Percentiles rank a stretch among this genome's conserved stretches.
These are phyloP conservation scores for Aureobasidium sp. DNA, from an alignment of 2,329 filamentous ascomycete species.

Conservation along the genomic window DNA sequence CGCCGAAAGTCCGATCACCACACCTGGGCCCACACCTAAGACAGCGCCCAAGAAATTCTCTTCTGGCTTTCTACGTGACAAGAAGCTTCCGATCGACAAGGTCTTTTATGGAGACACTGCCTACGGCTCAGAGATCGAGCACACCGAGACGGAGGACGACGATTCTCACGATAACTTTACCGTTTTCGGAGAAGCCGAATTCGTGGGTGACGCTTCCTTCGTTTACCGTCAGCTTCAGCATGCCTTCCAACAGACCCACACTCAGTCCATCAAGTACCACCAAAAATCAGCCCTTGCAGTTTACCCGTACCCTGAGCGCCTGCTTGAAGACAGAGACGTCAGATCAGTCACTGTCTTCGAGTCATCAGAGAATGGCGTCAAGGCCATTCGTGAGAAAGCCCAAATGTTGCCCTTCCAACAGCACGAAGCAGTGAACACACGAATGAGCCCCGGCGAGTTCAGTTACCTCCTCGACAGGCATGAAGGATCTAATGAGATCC, in stretches of 20 bases:
- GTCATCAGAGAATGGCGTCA: conserved; percentile 12
- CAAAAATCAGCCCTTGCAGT: conserved; percentile 21
- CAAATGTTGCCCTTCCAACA: conserved; percentile 2
- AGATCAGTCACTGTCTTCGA: conserved; percentile 26
- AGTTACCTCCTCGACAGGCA: conserved; percentile 21
- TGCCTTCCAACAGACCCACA: conserved; percentile 13
- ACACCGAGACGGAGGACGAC: conserved; percentile 13
- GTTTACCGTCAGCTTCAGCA: conserved; percentile 20
- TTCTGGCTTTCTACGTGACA: conserved; percentile 16
- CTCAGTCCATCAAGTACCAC: neutral
- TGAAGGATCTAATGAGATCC: conserved; percentile 6
- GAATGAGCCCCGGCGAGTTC: conserved; percentile 11
- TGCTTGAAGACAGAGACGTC: neutral
- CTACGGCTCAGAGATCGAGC: conserved; percentile 18
- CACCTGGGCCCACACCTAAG: neutral
- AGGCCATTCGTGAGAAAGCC: conserved; percentile 22
- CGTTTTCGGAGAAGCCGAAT: conserved; percentile 18
- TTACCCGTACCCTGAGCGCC: conserved; percentile 22
- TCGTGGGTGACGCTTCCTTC: conserved; percentile 15
- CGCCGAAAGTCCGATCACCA: neutral
- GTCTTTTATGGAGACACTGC: conserved; percentile 26
- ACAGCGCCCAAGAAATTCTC: no score
- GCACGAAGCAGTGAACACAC: neutral
- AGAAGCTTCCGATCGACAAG: conserved; percentile 21
- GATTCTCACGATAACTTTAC: conserved; percentile 1